Base-by-base conservation (phyloP, 179 eudicot genomes). In the Drosera spatulata region DNA sequence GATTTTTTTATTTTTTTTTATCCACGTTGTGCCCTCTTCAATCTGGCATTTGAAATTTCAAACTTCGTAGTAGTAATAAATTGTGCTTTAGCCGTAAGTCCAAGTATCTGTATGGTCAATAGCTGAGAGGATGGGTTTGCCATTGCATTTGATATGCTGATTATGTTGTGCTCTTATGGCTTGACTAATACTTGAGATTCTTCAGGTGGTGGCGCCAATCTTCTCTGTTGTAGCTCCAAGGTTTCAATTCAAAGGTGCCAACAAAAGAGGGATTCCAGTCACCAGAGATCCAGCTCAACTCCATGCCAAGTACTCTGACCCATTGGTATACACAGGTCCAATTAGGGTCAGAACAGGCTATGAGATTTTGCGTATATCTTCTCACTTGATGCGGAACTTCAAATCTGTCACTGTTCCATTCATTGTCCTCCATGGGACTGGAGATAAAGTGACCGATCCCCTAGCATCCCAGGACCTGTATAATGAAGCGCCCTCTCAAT, bases 291-390 rank as follows among this genome's bases (percentile, higher is more conserved):
- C 98, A 2, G 91, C 83, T 7, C 95, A 90, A 47, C 98, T 91
- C 53, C 15, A 80, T 57, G 98, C 96, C 61, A 91, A 91, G 72
- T 91, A 91, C 80, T 77, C 95, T 0, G 98, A 91, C 63, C 98
- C 98, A 4, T 63, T 91, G 68, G 98, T 91, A 12, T 91, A 91
- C 70, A 91, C 98, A 0, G 98, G 98, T 4, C 98, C 98, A 9
- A 80, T 91, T 33, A 73, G 98, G 66, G 88, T 88, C 63, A 82
- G 98, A 64, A 91, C 98, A 0, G 98, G 98, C n/a, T 86, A 91
- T 0, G 98, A 91, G 73, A 82, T 88, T 33, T 63, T 88, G 48
- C 89, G 98, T 42, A 91, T 91, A 64, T 79, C 96, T 2, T 76
- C 98, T 6, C 76, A 86, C 56, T 59, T 91, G 77, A 78, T 67